Evolutionary conservation across 495 filamentous ascomycete species (phyloP), one percentile per base, ranked within the genome.

Genomic region (Copromyces sp.): DNA sequence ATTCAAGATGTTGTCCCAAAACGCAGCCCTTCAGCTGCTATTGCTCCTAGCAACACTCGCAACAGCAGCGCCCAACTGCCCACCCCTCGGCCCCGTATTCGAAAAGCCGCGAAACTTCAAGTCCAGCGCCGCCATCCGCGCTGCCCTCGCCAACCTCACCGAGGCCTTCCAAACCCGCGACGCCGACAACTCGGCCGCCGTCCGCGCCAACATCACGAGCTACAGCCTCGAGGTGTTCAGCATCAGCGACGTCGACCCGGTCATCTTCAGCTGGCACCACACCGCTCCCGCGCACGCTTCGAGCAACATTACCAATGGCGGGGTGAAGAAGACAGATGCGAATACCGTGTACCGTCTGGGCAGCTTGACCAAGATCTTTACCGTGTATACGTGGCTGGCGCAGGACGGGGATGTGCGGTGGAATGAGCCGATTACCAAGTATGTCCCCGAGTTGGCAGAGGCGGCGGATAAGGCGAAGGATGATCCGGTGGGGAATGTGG

Each of bases 151-250:
- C n/a, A 83, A 82, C 73, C 73, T 86, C 0, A 84, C 83, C 3
- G 73, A 74, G 24, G 71, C 76, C 5, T 77, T 86, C 59, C 59
- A 73, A 24, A 74, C 76, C 7, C 80, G 80, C n/a, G 78, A 79
- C 39, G 39, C 42, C 12, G 81, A 82, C 73, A 77, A 80, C 65
- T 76, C 73, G 0, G 71, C 82, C 17, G 75, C 84, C 42, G 72
- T 78, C 20, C 75, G 75, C 40, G 76, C 82, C n/a, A 82, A 83
- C 53, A 79, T 81, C 11, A 86, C 84, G 9, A 87, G 85, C 17
- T 87, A 85, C 79, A 83, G 83, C 69, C 77, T 87, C n/a, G 81
- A 84, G 39, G 72, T 89, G 3, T 88, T 87, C 80, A 87, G 84
- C 32, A 79, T 82, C 1, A 81, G 81, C 68, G 59, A 47, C 37